Percentiles rank a stretch among this genome's conserved stretches.
Conservation (phyloP, 306 rosid species). For the Mimosa pudica region DNA sequence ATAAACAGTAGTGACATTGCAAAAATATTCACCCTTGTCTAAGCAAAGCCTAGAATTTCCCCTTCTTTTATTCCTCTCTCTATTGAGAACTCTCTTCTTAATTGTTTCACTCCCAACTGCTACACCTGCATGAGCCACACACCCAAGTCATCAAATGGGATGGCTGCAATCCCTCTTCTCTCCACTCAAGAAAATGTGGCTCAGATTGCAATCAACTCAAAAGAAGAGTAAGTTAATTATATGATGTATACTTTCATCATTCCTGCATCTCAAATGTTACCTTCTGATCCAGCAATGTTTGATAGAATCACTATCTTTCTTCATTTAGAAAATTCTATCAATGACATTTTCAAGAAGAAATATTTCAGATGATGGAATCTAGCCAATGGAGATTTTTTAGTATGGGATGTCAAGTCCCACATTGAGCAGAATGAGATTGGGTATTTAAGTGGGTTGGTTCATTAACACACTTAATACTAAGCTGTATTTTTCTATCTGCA, state of each 20-base stretch:
- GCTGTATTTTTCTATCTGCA: slow-evolving; percentile 16
- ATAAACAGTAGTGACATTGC: slow-evolving; percentile 44
- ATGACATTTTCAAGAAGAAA: slow-evolving; percentile 10
- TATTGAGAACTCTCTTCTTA: neutral
- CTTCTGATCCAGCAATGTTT: slow-evolving; percentile 12
- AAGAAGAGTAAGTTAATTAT: slow-evolving; percentile 66
- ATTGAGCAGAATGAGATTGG: too few species aligned
- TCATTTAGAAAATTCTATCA: neutral
- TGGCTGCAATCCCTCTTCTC: slow-evolving; percentile 88
- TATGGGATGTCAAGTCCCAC: too few species aligned
- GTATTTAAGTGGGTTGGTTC: too few species aligned
- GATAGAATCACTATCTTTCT: neutral
- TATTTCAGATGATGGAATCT: neutral
- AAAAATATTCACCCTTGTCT: slow-evolving; percentile 67
- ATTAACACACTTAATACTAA: neutral
- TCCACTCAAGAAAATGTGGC: slow-evolving; percentile 82
- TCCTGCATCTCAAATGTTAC: slow-evolving; percentile 30
- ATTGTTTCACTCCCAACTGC: slow-evolving; percentile 28
- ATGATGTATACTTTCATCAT: neutral
- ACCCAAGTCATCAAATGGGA: slow-evolving; percentile 55
- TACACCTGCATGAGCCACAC: slow-evolving; percentile 34
- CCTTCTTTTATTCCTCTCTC: slow-evolving; percentile 34
- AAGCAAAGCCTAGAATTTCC: slow-evolving; percentile 53
- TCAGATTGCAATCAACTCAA: slow-evolving; percentile 68
- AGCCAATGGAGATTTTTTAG: too few species aligned